Percentiles rank a stretch among this genome's conserved stretches.
phyloP scores from a whole-genome alignment of 805 yeast genomes.

The Saturnispora ahearnii region DNA sequence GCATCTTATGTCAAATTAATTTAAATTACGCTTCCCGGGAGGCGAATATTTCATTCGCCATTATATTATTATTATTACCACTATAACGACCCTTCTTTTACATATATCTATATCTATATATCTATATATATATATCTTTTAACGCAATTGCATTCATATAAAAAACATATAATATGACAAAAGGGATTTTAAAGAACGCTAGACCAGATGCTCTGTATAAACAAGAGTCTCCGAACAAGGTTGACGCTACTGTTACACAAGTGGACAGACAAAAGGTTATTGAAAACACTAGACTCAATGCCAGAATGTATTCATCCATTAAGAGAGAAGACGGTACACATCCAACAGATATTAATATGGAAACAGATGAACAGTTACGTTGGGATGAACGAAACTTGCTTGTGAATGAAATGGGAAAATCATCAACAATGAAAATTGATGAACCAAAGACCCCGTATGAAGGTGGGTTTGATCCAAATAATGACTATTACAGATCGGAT shows the following conservation, averaged over 20 bases:
- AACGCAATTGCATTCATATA: background rate
- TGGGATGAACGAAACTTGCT: constrained; percentile 83
- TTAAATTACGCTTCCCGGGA: background rate
- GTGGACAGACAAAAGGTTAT: constrained; percentile 59
- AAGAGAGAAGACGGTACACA: background rate
- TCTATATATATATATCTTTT: too few species aligned
- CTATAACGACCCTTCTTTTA: too few species aligned
- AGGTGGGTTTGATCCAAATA: constrained; percentile 76
- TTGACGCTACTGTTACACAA: constrained; percentile 10
- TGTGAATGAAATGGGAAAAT: constrained; percentile 63
- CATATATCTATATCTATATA: too few species aligned
- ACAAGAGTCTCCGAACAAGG: constrained; percentile 15
- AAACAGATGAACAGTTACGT: constrained; percentile 40
- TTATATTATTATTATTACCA: too few species aligned
- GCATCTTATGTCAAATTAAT: too few species aligned
- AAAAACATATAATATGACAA: constrained; percentile 13
- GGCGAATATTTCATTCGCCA: background rate
- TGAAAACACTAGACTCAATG: constrained; percentile 69
- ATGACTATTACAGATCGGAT: constrained; percentile 69
- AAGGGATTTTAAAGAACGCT: constrained; percentile 29
- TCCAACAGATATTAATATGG: background rate
- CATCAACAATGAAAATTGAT: constrained; percentile 73
- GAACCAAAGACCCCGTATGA: constrained; percentile 96
- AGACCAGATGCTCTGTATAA: constrained; percentile 18
- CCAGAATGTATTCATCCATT: constrained; percentile 29